Evolutionary conservation across 805 yeast genomes (phyloP).

Genomic region (Babjeviella inositovora): DNA sequence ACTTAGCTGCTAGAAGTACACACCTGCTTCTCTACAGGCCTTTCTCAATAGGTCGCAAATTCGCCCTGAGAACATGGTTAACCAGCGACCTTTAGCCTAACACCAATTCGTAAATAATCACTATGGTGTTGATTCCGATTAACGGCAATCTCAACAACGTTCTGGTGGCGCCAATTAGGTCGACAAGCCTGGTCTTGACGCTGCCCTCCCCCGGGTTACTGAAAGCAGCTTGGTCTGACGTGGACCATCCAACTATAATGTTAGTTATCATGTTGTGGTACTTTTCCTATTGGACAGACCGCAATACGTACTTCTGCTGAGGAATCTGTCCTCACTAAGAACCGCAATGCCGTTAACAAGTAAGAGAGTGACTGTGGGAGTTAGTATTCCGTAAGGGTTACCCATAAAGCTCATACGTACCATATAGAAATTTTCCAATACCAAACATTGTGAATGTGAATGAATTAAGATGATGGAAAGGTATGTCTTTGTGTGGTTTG

Average conservation of each 20-base stretch:
- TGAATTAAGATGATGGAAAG: no score
- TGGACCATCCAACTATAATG: conserved; percentile 10
- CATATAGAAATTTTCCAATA: conserved; percentile 33
- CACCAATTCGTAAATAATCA: conserved; percentile 34
- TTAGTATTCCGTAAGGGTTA: conserved; percentile 3
- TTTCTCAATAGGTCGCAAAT: not conserved
- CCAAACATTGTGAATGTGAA: no score
- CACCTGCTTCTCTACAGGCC: not conserved
- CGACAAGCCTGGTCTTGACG: conserved; percentile 31
- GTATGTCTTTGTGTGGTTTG: no score
- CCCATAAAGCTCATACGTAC: conserved; percentile 7
- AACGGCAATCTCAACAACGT: conserved; percentile 42
- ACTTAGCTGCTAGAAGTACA: not conserved
- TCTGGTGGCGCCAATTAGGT: conserved; percentile 40
- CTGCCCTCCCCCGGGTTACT: conserved; percentile 6
- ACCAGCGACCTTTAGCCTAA: conserved; percentile 22
- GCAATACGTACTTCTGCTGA: conserved; percentile 26
- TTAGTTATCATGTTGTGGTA: conserved; percentile 6
- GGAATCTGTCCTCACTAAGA: conserved; percentile 42
- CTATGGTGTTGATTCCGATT: conserved; percentile 29
- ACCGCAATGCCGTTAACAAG: conserved; percentile 41
- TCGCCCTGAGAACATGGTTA: no score
- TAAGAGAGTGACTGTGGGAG: conserved; percentile 22
- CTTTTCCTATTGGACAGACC: conserved; percentile 14
- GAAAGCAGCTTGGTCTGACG: conserved; percentile 2